phyloP scores from a whole-genome alignment of 176 grass and related monocot genomes.

The Musa acuminata region DNA sequence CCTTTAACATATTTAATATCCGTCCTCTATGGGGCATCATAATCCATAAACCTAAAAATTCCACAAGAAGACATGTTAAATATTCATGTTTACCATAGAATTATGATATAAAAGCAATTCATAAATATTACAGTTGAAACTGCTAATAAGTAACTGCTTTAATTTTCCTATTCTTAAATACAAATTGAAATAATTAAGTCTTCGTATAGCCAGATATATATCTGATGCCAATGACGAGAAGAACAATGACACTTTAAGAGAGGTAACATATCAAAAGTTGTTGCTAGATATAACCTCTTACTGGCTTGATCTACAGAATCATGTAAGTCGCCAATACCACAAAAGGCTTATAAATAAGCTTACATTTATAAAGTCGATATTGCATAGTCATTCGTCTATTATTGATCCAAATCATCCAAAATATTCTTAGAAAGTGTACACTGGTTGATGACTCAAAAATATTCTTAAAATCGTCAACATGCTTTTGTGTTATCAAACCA shows the following conservation, averaged over 20 bases:
- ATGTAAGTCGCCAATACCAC: not conserved
- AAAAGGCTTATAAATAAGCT: too few relatives aligned
- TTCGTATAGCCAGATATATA: too few relatives aligned
- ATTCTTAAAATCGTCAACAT: too few relatives aligned
- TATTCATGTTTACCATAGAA: not conserved
- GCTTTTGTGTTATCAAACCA: too few relatives aligned
- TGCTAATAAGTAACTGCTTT: not conserved
- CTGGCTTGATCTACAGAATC: not conserved
- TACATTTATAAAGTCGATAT: too few relatives aligned
- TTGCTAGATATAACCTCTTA: not conserved
- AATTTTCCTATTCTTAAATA: not conserved
- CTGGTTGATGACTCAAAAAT: too few relatives aligned
- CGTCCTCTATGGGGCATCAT: not conserved
- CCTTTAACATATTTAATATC: not conserved
- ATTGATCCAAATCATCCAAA: too few relatives aligned
- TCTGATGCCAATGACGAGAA: not conserved
- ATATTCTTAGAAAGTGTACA: too few relatives aligned
- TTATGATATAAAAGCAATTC: not conserved
- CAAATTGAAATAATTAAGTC: too few relatives aligned
- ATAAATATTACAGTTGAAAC: not conserved
- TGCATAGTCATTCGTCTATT: too few relatives aligned
- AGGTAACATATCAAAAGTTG: too few relatives aligned
- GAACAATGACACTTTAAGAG: not conserved
- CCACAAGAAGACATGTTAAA: not conserved
- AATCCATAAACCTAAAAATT: not conserved